Evolutionary conservation across 148 eudicot species (phyloP), one percentile per base, ranked within the genome.

Genomic region (Fagopyrum homotropicum): DNA sequence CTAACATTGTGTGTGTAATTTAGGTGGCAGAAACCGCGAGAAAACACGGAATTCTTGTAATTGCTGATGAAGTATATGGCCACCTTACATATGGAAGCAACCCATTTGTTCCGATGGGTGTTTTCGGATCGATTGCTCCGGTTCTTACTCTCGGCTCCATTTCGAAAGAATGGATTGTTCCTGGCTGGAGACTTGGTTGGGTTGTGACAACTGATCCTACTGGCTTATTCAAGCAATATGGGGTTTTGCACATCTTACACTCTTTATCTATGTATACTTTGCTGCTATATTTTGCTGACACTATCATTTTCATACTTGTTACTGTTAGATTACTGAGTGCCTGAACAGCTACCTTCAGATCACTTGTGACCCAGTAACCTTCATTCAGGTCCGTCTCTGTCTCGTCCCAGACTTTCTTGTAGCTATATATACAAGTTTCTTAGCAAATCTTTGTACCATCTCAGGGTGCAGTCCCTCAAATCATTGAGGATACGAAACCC

Each of bases 131-230:
- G 1, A 75, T 79, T 74, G 97, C 83, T 63, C 97, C 96, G 1
- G 88, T 95, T 72, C 75, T 95, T 63, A 92, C 97, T 17, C 91
- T 92, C 11, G 93, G 96, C 7, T 92, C 97, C 6, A 75, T 95
- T 75, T 90, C 98, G 6, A 95, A 95, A 85, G 82, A 97, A 79
- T 95, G 96, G 97, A 78, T 95, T 44, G 92, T 95, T 46, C 97
- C 97, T 2, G 98, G 98, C 68, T 95, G 97, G 98, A 84, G 98
- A 72, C 90, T 95, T 69, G 97, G 97, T 73, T 95, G 98, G 98
- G 83, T 95, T 51, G 97, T 86, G 17, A 82, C 80, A 45, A 92
- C 80, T 14, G 98, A 95, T 79, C 97, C 92, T 12, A 49, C 52
- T 49, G 52, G 52, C 52, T 12, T 49, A 49, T 49, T 49, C 52